Conservation (phyloP, 495 filamentous ascomycete genomes). For the Evernia prunastri region DNA sequence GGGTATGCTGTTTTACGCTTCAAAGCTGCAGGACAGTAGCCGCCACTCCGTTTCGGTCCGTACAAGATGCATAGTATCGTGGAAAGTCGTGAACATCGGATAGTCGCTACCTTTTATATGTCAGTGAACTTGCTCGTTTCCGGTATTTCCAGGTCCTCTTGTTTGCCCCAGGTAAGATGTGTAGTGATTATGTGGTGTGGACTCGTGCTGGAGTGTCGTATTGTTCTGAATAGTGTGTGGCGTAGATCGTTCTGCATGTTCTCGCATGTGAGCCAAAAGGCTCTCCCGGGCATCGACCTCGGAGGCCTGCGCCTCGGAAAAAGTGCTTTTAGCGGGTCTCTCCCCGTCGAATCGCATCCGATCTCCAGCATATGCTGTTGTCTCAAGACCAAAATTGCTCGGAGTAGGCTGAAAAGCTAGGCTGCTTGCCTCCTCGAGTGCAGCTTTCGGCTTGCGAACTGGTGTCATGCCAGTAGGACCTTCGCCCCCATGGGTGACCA, state of each 20-base stretch:
- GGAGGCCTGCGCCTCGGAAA: constrained; percentile 20
- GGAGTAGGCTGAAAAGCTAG: background rate
- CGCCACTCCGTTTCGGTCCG: constrained; percentile 12
- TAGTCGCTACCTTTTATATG: background rate
- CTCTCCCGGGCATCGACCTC: constrained; percentile 11
- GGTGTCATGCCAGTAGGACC: constrained; percentile 17
- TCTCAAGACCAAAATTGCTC: constrained; percentile 5
- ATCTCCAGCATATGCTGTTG: constrained; percentile 14
- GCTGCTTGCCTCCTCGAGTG: background rate
- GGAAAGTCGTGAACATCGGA: constrained; percentile 7
- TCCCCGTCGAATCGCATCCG: constrained; percentile 18
- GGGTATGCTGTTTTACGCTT: constrained; percentile 10
- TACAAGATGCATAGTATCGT: constrained; percentile 14
- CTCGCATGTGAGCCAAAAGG: constrained; percentile 15
- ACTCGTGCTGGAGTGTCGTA: constrained; percentile 12
- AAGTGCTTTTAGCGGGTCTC: constrained; percentile 9
- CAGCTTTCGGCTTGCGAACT: constrained; percentile 12
- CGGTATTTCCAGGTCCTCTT: constrained; percentile 4
- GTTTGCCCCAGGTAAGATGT: background rate
- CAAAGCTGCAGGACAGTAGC: constrained; percentile 17
- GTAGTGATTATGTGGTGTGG: constrained; percentile 4
- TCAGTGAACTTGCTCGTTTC: background rate
- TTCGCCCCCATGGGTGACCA: constrained; percentile 8
- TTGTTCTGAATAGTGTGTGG: constrained; percentile 18
- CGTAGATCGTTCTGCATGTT: constrained; percentile 15